Evolutionary conservation across 352 stramenopile species (phyloP).

Genomic region (Aphanomyces cochlioides): DNA sequence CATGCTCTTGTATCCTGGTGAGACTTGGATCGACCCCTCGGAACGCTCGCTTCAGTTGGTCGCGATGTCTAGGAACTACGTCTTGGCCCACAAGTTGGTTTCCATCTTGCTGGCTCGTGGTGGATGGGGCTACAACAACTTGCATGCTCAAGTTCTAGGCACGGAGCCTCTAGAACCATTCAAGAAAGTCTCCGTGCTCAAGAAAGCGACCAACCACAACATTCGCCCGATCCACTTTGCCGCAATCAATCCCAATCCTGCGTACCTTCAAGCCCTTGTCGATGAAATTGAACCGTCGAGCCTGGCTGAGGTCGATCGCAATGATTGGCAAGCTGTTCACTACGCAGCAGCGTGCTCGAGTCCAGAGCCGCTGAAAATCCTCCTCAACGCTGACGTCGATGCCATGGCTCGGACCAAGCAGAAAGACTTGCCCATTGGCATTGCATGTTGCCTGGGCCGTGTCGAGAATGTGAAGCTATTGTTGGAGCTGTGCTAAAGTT

Average conservation of each 20-base stretch:
- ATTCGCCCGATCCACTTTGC: slow-evolving; percentile 70
- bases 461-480: slow-evolving; percentile 60
- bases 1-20: slow-evolving; percentile 12
- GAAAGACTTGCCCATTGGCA: slow-evolving; percentile 60
- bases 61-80: slow-evolving; percentile 45
- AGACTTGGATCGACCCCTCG: slow-evolving; percentile 7
- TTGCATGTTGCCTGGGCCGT: slow-evolving; percentile 42
- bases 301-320: slow-evolving; percentile 49
- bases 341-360: slow-evolving; percentile 61
- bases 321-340: slow-evolving; percentile 58
- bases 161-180: slow-evolving; percentile 42
- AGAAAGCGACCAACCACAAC: slow-evolving; percentile 55
- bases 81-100: slow-evolving; percentile 47
- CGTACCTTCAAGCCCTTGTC: slow-evolving; percentile 55
- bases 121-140: slow-evolving; percentile 59
- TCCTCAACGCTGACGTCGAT: slow-evolving; percentile 53
- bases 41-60: slow-evolving; percentile 20
- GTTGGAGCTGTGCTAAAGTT: slow-evolving; percentile 49
- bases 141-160: slow-evolving; percentile 54
- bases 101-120: slow-evolving; percentile 51
- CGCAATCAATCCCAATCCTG: slow-evolving; percentile 67
- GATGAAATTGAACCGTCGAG: slow-evolving; percentile 47
- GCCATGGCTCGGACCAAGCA: slow-evolving; percentile 57
- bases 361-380: slow-evolving; percentile 50
- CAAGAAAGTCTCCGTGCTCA: slow-evolving; percentile 58